Percentiles rank a stretch among this genome's conserved stretches.
phyloP scores from a whole-genome alignment of 164 flowering plant species.

The Magnolia changhungtana region DNA sequence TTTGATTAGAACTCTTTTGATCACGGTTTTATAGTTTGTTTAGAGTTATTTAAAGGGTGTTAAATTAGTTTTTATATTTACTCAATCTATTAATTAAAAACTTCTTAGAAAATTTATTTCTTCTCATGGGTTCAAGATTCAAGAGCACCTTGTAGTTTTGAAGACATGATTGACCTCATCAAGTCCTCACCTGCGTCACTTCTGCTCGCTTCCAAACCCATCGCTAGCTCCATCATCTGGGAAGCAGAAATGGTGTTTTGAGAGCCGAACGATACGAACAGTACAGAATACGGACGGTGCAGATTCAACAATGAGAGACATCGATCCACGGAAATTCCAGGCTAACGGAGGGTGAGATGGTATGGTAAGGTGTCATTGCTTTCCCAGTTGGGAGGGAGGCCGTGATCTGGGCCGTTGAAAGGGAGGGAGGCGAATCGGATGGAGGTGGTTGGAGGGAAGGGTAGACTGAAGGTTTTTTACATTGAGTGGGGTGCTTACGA shows the following conservation, averaged over 20 bases:
- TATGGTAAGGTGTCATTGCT: slow-evolving; percentile 12
- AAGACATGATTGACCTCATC: too few relatives aligned
- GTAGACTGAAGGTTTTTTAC: slow-evolving; percentile 3
- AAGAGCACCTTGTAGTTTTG: too few relatives aligned
- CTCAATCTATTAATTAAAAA: too few relatives aligned
- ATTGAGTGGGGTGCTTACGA: slow-evolving; percentile 19
- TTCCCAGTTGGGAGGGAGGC: slow-evolving; percentile 16
- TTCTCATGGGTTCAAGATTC: too few relatives aligned
- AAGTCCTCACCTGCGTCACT: too few relatives aligned
- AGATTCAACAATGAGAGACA: slow-evolving; percentile 28
- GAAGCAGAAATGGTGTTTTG: slow-evolving; percentile 41
- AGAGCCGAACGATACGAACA: slow-evolving; percentile 59
- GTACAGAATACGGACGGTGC: not conserved
- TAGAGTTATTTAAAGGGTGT: too few relatives aligned
- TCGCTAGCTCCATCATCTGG: slow-evolving; percentile 55
- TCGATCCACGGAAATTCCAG: slow-evolving; percentile 6
- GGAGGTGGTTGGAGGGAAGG: slow-evolving; percentile 3
- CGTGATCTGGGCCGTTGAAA: slow-evolving; percentile 12
- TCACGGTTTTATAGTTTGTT: too few relatives aligned
- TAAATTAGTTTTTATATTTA: too few relatives aligned
- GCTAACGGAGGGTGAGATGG: not conserved
- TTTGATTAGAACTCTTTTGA: too few relatives aligned
- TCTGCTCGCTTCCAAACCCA: slow-evolving; percentile 35
- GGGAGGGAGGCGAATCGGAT: slow-evolving; percentile 17
- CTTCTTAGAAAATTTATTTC: too few relatives aligned